Evolutionary conservation across 805 yeast species (phyloP), one percentile per base, ranked within the genome.

Genomic region (Deakozyma indianensis): DNA sequence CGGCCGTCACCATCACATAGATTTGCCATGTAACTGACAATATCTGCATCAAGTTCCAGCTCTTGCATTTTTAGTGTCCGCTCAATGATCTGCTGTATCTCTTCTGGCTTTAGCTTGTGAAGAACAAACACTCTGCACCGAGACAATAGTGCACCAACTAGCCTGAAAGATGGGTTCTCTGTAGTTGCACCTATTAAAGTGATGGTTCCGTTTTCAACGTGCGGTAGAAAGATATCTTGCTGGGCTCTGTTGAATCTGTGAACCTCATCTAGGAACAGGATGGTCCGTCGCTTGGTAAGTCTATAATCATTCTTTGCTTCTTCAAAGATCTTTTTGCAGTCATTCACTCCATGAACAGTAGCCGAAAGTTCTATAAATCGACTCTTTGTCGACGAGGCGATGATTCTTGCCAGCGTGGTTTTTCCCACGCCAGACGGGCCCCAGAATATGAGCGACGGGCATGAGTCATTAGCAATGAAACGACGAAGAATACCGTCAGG

Each of bases 341-440:
- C 95, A 1, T 66, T 61, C 0, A 80, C 67, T 0, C 85, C 78
- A 41, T 80, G 74, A 45, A 77, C 73, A 0, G 96, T 84, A 0
- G 96, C 97, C 45, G 94, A 83, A 41, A 87, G 65, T 60, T 88
- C 96, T 2, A 83, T 70, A 57, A 86, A 78, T 41, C 78, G 67
- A 41, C 77, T 67, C 41, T 68, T 66, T 1, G 76, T 64, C n/a
- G 68, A 63, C 15, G 22, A 25, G 0, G 87, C 79, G n/a, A 83
- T 62, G 28, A 80, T 71, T n/a, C 82, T 61, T 0, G 94, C 92
- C 23, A 92, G 58, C 0, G 96, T 81, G 0, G 98, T 92, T 58
- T 92, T 92, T 0, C 69, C 92, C 2, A 86, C 88, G 0, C 98
- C 98, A 1, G 96, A 94, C 0, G 95, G 95, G 0, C 99, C 99